Evolutionary conservation across 2,329 filamentous ascomycete species (phyloP), one percentile per base, ranked within the genome.

Genomic region (Dothideomycetidae sp.): DNA sequence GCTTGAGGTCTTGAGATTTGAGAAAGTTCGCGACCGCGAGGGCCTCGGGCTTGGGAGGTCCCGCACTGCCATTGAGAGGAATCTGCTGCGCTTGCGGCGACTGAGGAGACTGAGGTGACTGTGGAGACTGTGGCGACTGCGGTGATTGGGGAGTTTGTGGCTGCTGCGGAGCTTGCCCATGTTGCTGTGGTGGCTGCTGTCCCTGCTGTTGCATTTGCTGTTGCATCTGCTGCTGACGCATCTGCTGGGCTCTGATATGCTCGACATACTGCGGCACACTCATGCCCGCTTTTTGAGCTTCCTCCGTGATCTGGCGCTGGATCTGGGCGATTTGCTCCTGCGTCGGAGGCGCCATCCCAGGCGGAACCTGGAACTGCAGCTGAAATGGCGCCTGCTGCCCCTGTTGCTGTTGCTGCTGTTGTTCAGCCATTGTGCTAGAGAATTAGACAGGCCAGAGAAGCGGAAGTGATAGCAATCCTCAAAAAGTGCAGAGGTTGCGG

Each of bases 21-120:
- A 98, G 64, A 62, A 93, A 98, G 53, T 83, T 79, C 48, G 90
- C 92, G 38, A 98, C 71, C 5, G 86, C 85, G 31, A 96, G 63
- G 13, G 85, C 86, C 52, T 85, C 76, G 28, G 88, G 88, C 50
- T 93, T 90, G 4, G 88, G 83, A 15, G 88, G 83, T 3, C 79
- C 79, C 12, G 70, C 66, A 17, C 28, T 30, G 5, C 36, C 36
- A 15, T 32, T 38, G 5, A 38, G 15, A 9, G 36, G 31, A 44
- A 86, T 82, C 26, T 78, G 76, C 52, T 81, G 75, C 14, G 68
- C 63, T 51, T 42, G 56, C 51, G 51, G 54, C 31, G 56, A 54
- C 37, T 51, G 49, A 17, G 50, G 44, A 31, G 52, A 38, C 26
- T 35, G 44, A 36, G 51, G 48, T 28, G 41, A 43, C 33, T 46